Conservation (phyloP, 129 eudicot species). For the Erigeron canadensis region DNA sequence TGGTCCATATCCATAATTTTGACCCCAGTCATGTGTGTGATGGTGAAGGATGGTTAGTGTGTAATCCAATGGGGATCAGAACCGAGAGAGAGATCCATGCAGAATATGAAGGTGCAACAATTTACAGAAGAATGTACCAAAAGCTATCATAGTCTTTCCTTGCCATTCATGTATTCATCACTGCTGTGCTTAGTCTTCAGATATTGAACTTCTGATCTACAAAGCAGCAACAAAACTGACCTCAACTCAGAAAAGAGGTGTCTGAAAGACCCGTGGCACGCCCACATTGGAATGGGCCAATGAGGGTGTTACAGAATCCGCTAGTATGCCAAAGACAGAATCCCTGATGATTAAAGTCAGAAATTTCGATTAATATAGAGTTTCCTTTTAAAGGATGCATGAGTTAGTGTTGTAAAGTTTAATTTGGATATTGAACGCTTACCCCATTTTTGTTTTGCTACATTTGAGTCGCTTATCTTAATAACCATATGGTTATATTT, state of each 20-base stretch:
- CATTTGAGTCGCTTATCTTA: too few relatives aligned
- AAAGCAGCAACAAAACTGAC: neutral
- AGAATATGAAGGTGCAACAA: conserved; percentile 79
- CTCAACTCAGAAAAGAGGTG: neutral
- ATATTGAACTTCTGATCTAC: neutral
- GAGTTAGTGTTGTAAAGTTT: neutral
- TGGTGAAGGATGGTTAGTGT: conserved; percentile 75
- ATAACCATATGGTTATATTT: neutral
- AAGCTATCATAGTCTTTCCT: conserved; percentile 32
- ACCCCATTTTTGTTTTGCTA: neutral
- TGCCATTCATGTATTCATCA: neutral
- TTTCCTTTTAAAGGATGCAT: neutral
- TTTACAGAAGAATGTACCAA: conserved; percentile 79
- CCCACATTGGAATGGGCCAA: neutral
- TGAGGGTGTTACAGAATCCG: neutral
- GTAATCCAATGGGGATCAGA: conserved; percentile 90
- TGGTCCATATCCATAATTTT: conserved; percentile 40
- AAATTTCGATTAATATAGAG: neutral
- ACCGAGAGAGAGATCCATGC: conserved; percentile 96
- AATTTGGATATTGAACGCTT: neutral
- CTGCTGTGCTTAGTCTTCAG: neutral
- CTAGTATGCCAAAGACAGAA: neutral
- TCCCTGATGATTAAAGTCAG: neutral
- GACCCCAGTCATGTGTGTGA: conserved; percentile 41
- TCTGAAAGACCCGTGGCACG: neutral